Conservation (phyloP, 352 stramenopile species). For the Phytophthora pisi region DNA sequence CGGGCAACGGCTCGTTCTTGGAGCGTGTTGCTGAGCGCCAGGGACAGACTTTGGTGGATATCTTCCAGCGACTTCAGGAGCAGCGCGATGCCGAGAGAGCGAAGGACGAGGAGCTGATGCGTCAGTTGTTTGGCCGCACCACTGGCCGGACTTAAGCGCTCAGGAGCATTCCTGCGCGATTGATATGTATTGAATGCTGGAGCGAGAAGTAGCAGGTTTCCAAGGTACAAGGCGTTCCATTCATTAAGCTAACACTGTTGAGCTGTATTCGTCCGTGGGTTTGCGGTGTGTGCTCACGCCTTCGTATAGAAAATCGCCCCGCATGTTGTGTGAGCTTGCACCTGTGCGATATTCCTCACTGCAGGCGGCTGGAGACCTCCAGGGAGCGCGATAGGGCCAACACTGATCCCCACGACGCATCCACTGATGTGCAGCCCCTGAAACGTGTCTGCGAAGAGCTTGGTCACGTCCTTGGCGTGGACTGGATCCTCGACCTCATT, state of each 20-base stretch:
- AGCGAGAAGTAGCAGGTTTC: conserved; percentile 1
- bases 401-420: conserved; percentile 41
- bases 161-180: neutral
- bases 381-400: conserved; percentile 46
- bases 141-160: conserved; percentile 9
- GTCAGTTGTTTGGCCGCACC: conserved; percentile 30
- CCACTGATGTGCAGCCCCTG: conserved; percentile 31
- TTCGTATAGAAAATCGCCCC: conserved; percentile 50
- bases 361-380: conserved; percentile 14
- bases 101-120: conserved; percentile 40
- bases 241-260: conserved; percentile 18
- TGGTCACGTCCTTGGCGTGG: conserved; percentile 28
- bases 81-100: conserved; percentile 36
- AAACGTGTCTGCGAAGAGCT: conserved; percentile 33
- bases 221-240: conserved; percentile 5
- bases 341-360: conserved; percentile 12
- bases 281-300: conserved; percentile 3
- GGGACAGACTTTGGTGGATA: conserved; percentile 38
- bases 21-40: conserved; percentile 44
- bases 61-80: conserved; percentile 42
- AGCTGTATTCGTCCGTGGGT: neutral
- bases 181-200: conserved; percentile 7
- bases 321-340: conserved; percentile 57
- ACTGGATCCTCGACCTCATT: conserved; percentile 37
- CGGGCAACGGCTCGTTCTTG: conserved; percentile 38